phyloP scores from a whole-genome alignment of 2,329 filamentous ascomycete genomes.

The Sordariomycetes sp. region DNA sequence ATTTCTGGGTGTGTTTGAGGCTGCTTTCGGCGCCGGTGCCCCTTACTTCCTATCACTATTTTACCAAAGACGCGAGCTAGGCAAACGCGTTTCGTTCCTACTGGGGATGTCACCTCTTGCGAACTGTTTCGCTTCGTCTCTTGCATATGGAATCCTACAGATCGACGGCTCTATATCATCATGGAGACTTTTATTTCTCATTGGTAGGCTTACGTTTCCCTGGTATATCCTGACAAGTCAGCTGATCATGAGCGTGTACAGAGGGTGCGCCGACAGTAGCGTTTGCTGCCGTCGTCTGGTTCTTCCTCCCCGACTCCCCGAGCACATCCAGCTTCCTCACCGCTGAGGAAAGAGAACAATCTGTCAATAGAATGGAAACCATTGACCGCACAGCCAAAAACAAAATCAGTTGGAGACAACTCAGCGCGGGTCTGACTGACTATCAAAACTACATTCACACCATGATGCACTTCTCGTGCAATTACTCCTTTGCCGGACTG shows the following conservation, averaged over 20 bases:
- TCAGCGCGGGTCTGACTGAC: constrained; percentile 19
- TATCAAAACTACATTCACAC: constrained; percentile 25
- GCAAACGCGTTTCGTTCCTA: too few relatives aligned
- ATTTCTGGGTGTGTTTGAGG: too few relatives aligned
- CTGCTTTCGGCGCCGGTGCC: too few relatives aligned
- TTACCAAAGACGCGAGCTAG: too few relatives aligned
- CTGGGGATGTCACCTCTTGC: too few relatives aligned
- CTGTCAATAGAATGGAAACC: constrained; percentile 5
- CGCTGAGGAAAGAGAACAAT: constrained; percentile 18
- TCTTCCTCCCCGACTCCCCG: constrained; percentile 47
- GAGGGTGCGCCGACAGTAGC: constrained; percentile 54
- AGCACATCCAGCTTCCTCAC: constrained; percentile 33
- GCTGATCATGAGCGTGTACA: too few relatives aligned
- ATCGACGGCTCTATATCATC: too few relatives aligned
- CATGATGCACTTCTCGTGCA: constrained; percentile 27
- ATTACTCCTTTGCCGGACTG: constrained; percentile 25
- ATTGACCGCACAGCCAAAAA: constrained; percentile 7
- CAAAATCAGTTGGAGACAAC: constrained; percentile 12
- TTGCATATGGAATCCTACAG: too few relatives aligned
- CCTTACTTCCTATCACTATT: too few relatives aligned
- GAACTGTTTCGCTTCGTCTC: too few relatives aligned
- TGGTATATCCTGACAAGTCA: too few relatives aligned
- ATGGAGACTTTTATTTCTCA: neutral
- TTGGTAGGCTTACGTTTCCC: neutral
- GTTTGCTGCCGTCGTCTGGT: constrained; percentile 32